Conservation (phyloP, 768 basidiomycete species). For the Omphalotus guepiniiformis region DNA sequence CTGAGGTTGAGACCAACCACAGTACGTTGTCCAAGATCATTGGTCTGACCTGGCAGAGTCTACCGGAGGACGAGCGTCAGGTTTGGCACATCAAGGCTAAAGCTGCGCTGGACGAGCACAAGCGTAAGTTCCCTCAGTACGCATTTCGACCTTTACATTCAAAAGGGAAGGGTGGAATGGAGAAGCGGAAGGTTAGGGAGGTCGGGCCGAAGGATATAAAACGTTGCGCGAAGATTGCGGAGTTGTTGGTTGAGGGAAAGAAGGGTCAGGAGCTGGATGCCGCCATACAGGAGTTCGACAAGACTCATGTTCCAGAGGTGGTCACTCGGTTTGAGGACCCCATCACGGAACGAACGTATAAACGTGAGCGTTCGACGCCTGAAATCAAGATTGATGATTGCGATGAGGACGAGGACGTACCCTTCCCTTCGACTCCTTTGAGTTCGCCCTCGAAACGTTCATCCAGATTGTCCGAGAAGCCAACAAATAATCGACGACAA, state of each 20-base stretch:
- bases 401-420: conserved; percentile 11
- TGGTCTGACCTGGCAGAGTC: conserved; percentile 76
- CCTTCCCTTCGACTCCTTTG: conserved; percentile 16
- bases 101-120: conserved; percentile 68
- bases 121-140: conserved; percentile 71
- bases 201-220: conserved; percentile 58
- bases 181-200: conserved; percentile 58
- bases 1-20: conserved; percentile 77
- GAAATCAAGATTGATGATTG: conserved; percentile 36
- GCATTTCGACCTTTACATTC: conserved; percentile 64
- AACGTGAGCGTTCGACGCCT: conserved; percentile 62
- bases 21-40: conserved; percentile 83
- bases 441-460: background rate
- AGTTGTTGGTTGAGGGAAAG: conserved; percentile 53
- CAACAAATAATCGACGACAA: conserved; percentile 11
- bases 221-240: conserved; percentile 65
- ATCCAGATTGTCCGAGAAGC: background rate
- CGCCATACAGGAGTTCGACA: conserved; percentile 53
- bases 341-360: conserved; percentile 66
- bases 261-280: conserved; percentile 53
- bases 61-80: conserved; percentile 70
- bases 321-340: conserved; percentile 72
- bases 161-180: conserved; percentile 34
- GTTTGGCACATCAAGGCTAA: conserved; percentile 77
- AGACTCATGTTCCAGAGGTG: conserved; percentile 51